Percentiles rank a stretch among this genome's conserved stretches.
phyloP scores from a whole-genome alignment of 2,329 filamentous ascomycete species.

The Sporothrix euskadiensis region DNA sequence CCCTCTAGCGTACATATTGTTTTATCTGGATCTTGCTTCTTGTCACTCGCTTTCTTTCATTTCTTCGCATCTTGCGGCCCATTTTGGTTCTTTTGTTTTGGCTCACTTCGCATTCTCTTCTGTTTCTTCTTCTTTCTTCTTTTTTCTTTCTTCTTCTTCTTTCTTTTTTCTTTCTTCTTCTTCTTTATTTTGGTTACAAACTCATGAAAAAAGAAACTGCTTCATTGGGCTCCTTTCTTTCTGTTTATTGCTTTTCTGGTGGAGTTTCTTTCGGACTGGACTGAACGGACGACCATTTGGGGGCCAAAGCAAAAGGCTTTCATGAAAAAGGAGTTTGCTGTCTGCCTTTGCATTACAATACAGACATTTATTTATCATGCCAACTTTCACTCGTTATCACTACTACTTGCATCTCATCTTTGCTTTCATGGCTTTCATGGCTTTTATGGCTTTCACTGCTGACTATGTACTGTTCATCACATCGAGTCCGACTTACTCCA shows the following conservation, averaged over 20 bases:
- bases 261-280: neutral
- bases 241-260: neutral
- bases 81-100: neutral
- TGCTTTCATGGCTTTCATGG: neutral
- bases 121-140: neutral
- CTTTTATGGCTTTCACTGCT: neutral
- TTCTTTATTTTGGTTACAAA: neutral
- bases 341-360: neutral
- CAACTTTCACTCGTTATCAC: neutral
- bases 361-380: neutral
- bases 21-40: neutral
- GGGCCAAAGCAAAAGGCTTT: neutral
- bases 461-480: neutral
- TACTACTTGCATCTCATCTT: neutral
- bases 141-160: too few species aligned
- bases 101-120: neutral
- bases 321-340: neutral
- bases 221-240: neutral
- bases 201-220: neutral
- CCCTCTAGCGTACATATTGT: slow-evolving; percentile 8
- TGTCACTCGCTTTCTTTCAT: neutral
- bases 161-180: too few species aligned
- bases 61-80: neutral
- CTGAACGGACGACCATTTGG: slow-evolving; percentile 2
- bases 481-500: neutral